These are phyloP conservation scores for Geoglossum cookeanum DNA, from an alignment of 2,329 filamentous ascomycete species.

Conservation along the genomic window DNA sequence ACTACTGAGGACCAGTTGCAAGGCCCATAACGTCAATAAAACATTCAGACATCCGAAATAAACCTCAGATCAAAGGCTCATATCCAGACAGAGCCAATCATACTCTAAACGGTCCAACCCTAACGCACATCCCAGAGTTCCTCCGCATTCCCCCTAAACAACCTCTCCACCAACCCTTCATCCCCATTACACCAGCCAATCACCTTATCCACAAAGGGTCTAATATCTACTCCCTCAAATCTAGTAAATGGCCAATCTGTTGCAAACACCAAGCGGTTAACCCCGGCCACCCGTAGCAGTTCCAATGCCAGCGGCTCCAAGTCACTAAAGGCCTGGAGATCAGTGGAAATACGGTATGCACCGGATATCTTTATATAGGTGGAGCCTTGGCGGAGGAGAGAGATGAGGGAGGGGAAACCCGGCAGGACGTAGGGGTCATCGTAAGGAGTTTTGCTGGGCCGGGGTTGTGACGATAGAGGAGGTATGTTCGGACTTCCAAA, in stretches of 20 bases:
- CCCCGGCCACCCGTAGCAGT: conserved; percentile 26
- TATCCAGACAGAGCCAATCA: too few species aligned
- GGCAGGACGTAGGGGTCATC: conserved; percentile 26
- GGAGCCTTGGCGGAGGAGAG: conserved; percentile 26
- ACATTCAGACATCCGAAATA: too few species aligned
- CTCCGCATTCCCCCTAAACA: conserved; percentile 38
- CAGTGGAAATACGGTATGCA: conserved; percentile 33
- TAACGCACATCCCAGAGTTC: conserved; percentile 23
- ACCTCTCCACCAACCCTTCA: conserved; percentile 24
- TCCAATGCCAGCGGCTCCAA: conserved; percentile 30
- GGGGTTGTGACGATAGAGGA: conserved; percentile 4
- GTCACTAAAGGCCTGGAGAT: conserved; percentile 23
- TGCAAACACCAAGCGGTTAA: conserved; percentile 33
- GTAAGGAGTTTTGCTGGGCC: conserved; percentile 7
- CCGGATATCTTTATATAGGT: conserved; percentile 41
- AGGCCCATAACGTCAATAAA: too few species aligned
- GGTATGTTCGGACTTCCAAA: conserved; percentile 31
- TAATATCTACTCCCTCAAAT: conserved; percentile 36
- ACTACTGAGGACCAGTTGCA: too few species aligned
- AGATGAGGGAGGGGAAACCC: conserved; percentile 30
- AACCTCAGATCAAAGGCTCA: too few species aligned
- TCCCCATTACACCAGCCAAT: conserved; percentile 32
- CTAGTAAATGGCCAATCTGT: conserved; percentile 47
- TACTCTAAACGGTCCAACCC: too few species aligned
- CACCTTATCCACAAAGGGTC: conserved; percentile 33